phyloP scores from a whole-genome alignment of 2,329 filamentous ascomycete genomes.

The Exophiala bonariae region DNA sequence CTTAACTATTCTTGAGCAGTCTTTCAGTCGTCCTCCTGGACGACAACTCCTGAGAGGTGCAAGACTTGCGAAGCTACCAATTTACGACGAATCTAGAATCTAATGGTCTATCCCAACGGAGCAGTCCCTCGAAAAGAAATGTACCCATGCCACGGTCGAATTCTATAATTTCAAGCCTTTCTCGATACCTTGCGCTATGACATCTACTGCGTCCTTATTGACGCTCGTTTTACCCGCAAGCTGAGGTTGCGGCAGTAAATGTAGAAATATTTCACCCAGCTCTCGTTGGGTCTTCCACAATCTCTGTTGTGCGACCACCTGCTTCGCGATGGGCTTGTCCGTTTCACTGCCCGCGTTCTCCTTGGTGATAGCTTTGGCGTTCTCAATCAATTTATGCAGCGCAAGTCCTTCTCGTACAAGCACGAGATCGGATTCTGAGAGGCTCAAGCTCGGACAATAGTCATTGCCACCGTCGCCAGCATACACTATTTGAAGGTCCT shows the following conservation, averaged over 20 bases:
- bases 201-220: too few species aligned
- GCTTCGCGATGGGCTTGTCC: neutral
- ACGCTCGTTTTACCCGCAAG: too few species aligned
- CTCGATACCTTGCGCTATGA: too few species aligned
- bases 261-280: neutral
- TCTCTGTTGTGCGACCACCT: neutral
- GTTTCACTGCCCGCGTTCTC: neutral
- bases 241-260: neutral
- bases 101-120: too few species aligned
- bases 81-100: too few species aligned
- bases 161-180: neutral
- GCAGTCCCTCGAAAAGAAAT: too few species aligned
- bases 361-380: neutral
- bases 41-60: too few species aligned
- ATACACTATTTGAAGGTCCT: neutral
- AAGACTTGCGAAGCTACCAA: too few species aligned
- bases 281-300: neutral
- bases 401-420: neutral
- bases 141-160: too few species aligned
- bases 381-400: neutral
- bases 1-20: too few species aligned
- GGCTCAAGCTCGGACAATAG: neutral
- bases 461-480: slow-evolving; percentile 1
- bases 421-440: neutral
- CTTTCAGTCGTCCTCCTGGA: too few species aligned